Conservation (phyloP, 169 alveolate species). For the Babesia caballi region DNA sequence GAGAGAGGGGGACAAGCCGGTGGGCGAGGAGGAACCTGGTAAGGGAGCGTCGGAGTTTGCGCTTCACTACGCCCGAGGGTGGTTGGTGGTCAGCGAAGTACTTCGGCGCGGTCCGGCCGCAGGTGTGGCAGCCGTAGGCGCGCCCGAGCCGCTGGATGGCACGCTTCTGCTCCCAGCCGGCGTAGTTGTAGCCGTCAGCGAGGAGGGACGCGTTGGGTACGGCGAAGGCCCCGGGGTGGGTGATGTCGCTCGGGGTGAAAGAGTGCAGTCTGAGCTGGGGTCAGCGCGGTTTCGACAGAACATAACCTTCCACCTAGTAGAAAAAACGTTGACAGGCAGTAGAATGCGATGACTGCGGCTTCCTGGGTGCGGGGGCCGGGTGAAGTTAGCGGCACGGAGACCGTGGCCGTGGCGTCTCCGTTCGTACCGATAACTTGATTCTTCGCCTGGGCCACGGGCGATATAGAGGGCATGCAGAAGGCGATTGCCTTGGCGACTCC, state of each 20-base stretch:
- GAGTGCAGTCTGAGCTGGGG: slow-evolving; percentile 34
- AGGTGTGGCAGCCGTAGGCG: slow-evolving; percentile 74
- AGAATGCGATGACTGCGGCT: slow-evolving; percentile 17
- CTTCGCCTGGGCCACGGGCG: not conserved
- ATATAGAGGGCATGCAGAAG: not conserved
- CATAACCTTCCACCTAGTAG: slow-evolving; percentile 55
- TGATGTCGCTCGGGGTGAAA: slow-evolving; percentile 57
- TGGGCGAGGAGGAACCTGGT: slow-evolving; percentile 52
- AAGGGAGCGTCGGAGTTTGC: slow-evolving; percentile 17
- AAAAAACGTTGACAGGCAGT: slow-evolving; percentile 32
- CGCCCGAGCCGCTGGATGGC: slow-evolving; percentile 56
- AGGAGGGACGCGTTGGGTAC: slow-evolving; percentile 29
- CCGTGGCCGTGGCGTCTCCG: not conserved
- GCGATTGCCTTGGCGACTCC: not conserved
- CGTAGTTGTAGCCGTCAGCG: slow-evolving; percentile 64
- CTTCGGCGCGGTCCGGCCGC: slow-evolving; percentile 58
- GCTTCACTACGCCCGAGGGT: slow-evolving; percentile 67
- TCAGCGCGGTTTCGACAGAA: not conserved
- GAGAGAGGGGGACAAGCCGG: slow-evolving; percentile 37
- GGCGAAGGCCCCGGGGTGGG: slow-evolving; percentile 66
- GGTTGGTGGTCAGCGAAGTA: slow-evolving; percentile 81
- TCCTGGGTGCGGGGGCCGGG: not conserved
- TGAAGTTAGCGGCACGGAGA: not conserved
- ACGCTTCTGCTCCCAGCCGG: slow-evolving; percentile 28
- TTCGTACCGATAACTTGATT: not conserved